These are phyloP conservation scores for Calonectria pauciramosa DNA, from an alignment of 2,329 filamentous ascomycete species.

Conservation along the genomic window DNA sequence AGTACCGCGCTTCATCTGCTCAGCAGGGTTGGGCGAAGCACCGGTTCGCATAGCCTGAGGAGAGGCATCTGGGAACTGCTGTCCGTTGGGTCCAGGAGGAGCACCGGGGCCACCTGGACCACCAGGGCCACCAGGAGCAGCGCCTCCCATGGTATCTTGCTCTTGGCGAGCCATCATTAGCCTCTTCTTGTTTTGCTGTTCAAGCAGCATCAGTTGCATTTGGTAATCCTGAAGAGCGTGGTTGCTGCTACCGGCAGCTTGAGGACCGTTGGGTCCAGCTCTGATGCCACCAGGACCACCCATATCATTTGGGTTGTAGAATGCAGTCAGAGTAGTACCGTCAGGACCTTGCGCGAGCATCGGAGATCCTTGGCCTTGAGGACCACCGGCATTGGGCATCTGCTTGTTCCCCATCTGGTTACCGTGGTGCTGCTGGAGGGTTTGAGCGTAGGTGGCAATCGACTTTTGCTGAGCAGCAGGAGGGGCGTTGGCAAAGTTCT, in stretches of 20 bases:
- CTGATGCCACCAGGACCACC: slow-evolving; percentile 71
- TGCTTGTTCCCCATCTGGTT: slow-evolving; percentile 84
- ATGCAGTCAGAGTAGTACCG: slow-evolving; percentile 67
- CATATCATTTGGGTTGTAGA: slow-evolving; percentile 76
- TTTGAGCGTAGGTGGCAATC: slow-evolving; percentile 89
- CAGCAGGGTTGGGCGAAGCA: slow-evolving; percentile 81
- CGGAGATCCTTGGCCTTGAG: slow-evolving; percentile 83
- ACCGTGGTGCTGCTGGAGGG: slow-evolving; percentile 86
- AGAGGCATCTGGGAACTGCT: slow-evolving; percentile 77
- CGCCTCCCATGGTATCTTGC: slow-evolving; percentile 64
- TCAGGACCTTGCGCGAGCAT: slow-evolving; percentile 84
- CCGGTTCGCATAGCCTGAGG: slow-evolving; percentile 77
- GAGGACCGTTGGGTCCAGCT: slow-evolving; percentile 61
- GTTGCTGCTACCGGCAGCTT: slow-evolving; percentile 65
- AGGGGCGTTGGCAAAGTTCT: slow-evolving; percentile 68
- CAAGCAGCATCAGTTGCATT: slow-evolving; percentile 87
- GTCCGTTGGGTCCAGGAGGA: slow-evolving; percentile 69
- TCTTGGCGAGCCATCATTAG: slow-evolving; percentile 85
- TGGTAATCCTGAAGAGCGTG: slow-evolving; percentile 88
- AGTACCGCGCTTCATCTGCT: slow-evolving; percentile 84
- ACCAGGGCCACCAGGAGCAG: slow-evolving; percentile 66
- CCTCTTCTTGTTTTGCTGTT: slow-evolving; percentile 88
- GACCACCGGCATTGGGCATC: slow-evolving; percentile 79
- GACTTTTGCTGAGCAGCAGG: slow-evolving; percentile 82
- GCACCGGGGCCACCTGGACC: slow-evolving; percentile 67